These are phyloP conservation scores for Ophiostoma himal-ulmi DNA, from an alignment of 2,329 filamentous ascomycete genomes.

Conservation along the genomic window DNA sequence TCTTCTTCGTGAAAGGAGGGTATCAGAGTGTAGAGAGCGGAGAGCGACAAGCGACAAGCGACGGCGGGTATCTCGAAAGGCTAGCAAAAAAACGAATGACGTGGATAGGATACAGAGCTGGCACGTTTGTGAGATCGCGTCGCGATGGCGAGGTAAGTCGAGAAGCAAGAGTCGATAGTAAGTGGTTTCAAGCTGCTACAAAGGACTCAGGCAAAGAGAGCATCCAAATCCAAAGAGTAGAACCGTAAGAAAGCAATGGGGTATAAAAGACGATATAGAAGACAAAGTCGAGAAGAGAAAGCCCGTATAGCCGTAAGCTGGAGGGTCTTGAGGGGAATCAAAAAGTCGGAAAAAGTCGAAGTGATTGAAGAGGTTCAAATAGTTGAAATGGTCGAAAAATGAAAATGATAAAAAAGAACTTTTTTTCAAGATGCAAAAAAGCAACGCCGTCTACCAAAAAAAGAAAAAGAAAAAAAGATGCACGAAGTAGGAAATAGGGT, in stretches of 20 bases:
- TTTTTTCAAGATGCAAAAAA: slow-evolving; percentile 9
- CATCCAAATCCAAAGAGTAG: neutral
- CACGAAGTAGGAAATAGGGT: slow-evolving; percentile 10
- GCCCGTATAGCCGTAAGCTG: slow-evolving; percentile 3
- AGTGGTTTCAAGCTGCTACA: neutral
- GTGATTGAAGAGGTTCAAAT: neutral
- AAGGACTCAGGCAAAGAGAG: neutral
- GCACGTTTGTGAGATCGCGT: neutral
- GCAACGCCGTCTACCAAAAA: slow-evolving; percentile 14
- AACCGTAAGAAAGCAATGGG: neutral
- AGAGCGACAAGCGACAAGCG: neutral
- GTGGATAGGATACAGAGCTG: neutral
- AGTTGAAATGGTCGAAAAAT: neutral
- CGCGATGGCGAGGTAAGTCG: neutral
- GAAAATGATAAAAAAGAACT: neutral
- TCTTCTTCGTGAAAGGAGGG: slow-evolving; percentile 15
- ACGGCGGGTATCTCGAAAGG: slow-evolving; percentile 17
- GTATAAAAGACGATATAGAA: neutral
- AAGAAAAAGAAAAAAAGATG: slow-evolving; percentile 13
- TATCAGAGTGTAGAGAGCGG: neutral
- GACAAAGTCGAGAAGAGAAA: neutral
- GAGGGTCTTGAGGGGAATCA: slow-evolving; percentile 7
- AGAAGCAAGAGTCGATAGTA: neutral
- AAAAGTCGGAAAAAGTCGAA: slow-evolving; percentile 4
- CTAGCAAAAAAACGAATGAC: neutral